Base-by-base conservation (phyloP, 2,329 filamentous ascomycete genomes). In the Pestalotiopsis sp. region DNA sequence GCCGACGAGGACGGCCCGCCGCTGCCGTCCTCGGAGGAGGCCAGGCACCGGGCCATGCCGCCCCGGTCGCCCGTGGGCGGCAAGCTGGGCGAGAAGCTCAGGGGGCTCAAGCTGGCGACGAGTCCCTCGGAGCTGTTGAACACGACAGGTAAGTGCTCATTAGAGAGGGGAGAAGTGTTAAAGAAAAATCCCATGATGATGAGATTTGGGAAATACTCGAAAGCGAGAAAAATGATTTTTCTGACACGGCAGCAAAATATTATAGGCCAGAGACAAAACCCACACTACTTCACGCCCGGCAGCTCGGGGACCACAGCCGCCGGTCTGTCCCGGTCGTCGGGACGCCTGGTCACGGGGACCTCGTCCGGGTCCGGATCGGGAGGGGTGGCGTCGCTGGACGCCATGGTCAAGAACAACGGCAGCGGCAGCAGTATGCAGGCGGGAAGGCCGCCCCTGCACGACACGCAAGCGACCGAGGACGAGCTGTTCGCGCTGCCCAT, bases 401-500 rank as follows among this genome's bases (percentile, higher is more conserved):
- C 82, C 25, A 75, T 84, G 49, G 74, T 87, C 4, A 79, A 79
- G 65, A 72, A 75, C 75, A 75, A 70, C 31, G 7, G 31, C 31
- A 36, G 31, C 31, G 6, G 9, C 70, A 74, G 1, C 1, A 73
- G 79, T 61, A 76, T 71, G 76, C 74, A 38, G 74, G 77, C n/a
- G 72, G 78, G 7, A 64, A 70, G 25, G 66, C 70, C 11, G 52
- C 25, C 57, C 13, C 68, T 73, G 20, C 71, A 76, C 64, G 79
- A 80, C 69, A 5, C 13, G 13, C 78, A 82, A 69, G 89, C 91
- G 56, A 87, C 86, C 0, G 92, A 94, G 72, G 94, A 97, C 69
- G 95, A 93, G 56, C 84, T 97, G 2, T 98, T 98, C 77, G 94
- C 94, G 0, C 86, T 97, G 66, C 94, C 93, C 1, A 89, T 97